A percentile compares a stretch with the other conserved stretches of the same genome.
phyloP scores from a whole-genome alignment of 768 basidiomycete genomes.

The Lentinula edodes region DNA sequence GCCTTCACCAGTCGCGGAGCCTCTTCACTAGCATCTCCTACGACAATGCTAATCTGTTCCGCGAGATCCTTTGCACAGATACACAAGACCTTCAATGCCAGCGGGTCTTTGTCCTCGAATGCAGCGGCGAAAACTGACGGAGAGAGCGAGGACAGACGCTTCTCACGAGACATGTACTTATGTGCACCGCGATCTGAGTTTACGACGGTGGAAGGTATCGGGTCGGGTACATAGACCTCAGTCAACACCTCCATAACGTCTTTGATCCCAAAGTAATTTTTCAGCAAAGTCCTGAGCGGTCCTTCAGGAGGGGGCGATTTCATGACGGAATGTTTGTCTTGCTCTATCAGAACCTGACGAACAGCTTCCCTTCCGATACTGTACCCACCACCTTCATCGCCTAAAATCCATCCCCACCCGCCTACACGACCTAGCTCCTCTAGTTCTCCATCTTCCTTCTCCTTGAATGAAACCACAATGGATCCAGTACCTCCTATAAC shows the following conservation, averaged over 20 bases:
- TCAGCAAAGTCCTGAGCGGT: slow-evolving; percentile 39
- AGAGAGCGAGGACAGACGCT: slow-evolving; percentile 66
- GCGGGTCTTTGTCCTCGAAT: slow-evolving; percentile 59
- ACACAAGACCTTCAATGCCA: slow-evolving; percentile 56
- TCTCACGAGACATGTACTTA: slow-evolving; percentile 48
- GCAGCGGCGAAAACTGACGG: slow-evolving; percentile 69
- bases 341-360: slow-evolving; percentile 56
- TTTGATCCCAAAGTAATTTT: slow-evolving; percentile 50
- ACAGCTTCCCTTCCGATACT: slow-evolving; percentile 74
- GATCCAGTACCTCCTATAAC: slow-evolving; percentile 83
- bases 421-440: slow-evolving; percentile 66
- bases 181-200: slow-evolving; percentile 19
- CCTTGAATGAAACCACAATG: slow-evolving; percentile 62
- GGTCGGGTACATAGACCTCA: slow-evolving; percentile 61
- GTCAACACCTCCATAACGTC: slow-evolving; percentile 61
- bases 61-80: slow-evolving; percentile 51
- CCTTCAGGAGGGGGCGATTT: slow-evolving; percentile 24
- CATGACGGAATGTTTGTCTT: slow-evolving; percentile 44
- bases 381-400: slow-evolving; percentile 81
- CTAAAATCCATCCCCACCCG: slow-evolving; percentile 82
- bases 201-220: slow-evolving; percentile 18
- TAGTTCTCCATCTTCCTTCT: slow-evolving; percentile 30
- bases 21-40: slow-evolving; percentile 30
- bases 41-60: slow-evolving; percentile 49
- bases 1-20: slow-evolving; percentile 40